Conservation (phyloP, 2,329 filamentous ascomycete species). For the Phialocephala sp. region DNA sequence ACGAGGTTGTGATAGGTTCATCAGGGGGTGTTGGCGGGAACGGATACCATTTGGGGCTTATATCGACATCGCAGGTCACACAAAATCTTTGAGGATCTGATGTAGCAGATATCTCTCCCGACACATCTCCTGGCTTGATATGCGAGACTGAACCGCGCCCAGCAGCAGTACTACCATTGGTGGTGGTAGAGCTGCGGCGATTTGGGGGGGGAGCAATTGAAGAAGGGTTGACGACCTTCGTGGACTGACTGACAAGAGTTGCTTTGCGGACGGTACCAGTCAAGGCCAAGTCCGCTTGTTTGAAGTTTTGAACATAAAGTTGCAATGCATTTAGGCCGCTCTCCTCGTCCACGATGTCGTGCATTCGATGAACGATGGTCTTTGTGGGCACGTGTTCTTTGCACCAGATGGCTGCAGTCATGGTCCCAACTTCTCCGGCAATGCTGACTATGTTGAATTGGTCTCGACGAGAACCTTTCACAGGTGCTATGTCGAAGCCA, state of each 20-base stretch:
- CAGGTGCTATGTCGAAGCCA: slow-evolving; percentile 87
- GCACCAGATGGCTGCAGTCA: slow-evolving; percentile 90
- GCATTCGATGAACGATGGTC: slow-evolving; percentile 76
- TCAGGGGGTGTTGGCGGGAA: slow-evolving; percentile 26
- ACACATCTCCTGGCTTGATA: slow-evolving; percentile 37
- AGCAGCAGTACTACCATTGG: slow-evolving; percentile 34
- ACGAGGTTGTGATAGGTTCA: slow-evolving; percentile 7
- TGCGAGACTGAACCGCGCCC: slow-evolving; percentile 38
- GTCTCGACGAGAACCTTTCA: slow-evolving; percentile 88
- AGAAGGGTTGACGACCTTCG: slow-evolving; percentile 40
- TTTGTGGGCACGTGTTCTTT: slow-evolving; percentile 82
- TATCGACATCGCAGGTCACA: slow-evolving; percentile 69
- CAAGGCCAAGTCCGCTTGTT: slow-evolving; percentile 88
- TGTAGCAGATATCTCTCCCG: slow-evolving; percentile 16
- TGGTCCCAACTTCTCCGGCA: slow-evolving; percentile 79
- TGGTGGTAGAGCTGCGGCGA: slow-evolving; percentile 62
- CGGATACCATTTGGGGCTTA: slow-evolving; percentile 75
- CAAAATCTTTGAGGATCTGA: slow-evolving; percentile 56
- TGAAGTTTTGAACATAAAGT: slow-evolving; percentile 86
- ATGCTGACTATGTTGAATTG: slow-evolving; percentile 80
- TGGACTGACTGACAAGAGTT: slow-evolving; percentile 57
- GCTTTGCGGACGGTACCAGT: slow-evolving; percentile 95
- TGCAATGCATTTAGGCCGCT: slow-evolving; percentile 81
- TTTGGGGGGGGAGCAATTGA: slow-evolving; percentile 45
- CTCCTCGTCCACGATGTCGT: slow-evolving; percentile 70